Conservation (phyloP, 176 grass and related monocot genomes). For the Oryza punctata region DNA sequence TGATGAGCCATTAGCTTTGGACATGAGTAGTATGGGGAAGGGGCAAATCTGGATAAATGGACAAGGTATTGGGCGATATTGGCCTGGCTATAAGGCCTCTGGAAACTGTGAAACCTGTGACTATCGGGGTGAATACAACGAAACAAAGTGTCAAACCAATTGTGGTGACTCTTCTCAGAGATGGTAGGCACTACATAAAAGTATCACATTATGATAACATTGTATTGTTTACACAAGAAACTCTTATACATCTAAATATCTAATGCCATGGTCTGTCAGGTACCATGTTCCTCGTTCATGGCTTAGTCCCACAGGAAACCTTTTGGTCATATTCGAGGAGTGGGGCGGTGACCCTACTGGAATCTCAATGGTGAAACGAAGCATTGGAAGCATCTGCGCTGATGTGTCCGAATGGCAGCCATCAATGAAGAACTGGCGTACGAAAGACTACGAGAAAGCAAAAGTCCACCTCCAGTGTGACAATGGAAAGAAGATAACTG, state of each 20-base stretch:
- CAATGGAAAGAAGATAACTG: constrained; percentile 67
- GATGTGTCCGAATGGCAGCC: constrained; percentile 95
- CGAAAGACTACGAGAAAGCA: constrained; percentile 74
- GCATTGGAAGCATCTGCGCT: constrained; percentile 65
- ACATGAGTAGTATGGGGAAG: constrained; percentile 96
- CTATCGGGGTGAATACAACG: constrained; percentile 78
- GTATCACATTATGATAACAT: not conserved
- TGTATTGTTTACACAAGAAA: constrained; percentile 6
- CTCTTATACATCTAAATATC: constrained; percentile 29
- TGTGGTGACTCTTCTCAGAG: constrained; percentile 92
- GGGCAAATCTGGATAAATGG: constrained; percentile 98
- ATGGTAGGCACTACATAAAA: constrained; percentile 55
- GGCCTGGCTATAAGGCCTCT: constrained; percentile 78
- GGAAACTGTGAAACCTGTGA: constrained; percentile 77
- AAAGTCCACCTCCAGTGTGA: constrained; percentile 84
- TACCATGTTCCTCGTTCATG: constrained; percentile 94
- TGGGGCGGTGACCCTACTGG: constrained; percentile 76
- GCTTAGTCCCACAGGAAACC: constrained; percentile 93
- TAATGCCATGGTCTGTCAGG: constrained; percentile 50
- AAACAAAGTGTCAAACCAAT: constrained; percentile 88
- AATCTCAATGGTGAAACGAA: constrained; percentile 91
- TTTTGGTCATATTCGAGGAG: constrained; percentile 95
- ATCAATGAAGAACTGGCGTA: constrained; percentile 87
- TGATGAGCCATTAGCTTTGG: constrained; percentile 90
- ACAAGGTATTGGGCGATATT: constrained; percentile 89